Conservation (phyloP, 495 filamentous ascomycete species). For the Articulospora tetracladia region DNA sequence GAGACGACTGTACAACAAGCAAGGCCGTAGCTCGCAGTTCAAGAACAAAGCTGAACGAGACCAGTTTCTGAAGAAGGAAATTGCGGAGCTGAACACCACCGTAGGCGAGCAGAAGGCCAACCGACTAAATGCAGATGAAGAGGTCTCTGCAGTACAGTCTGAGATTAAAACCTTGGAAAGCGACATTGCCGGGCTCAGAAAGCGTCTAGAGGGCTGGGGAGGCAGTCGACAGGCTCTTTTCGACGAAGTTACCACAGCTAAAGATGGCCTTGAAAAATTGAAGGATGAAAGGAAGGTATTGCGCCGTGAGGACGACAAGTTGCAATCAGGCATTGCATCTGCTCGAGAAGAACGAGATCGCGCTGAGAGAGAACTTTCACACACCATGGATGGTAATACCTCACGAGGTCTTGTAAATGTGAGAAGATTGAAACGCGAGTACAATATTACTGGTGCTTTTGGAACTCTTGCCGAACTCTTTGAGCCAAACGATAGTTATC, state of each 20-base stretch:
- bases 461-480: slow-evolving; percentile 91
- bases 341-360: slow-evolving; percentile 68
- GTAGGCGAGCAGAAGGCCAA: slow-evolving; percentile 78
- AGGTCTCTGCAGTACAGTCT: slow-evolving; percentile 69
- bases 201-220: slow-evolving; percentile 73
- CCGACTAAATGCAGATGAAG: slow-evolving; percentile 75
- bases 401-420: slow-evolving; percentile 79
- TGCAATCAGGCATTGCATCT: slow-evolving; percentile 72
- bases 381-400: slow-evolving; percentile 86
- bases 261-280: slow-evolving; percentile 74
- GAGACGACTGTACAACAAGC: slow-evolving; percentile 87
- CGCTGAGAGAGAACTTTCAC: slow-evolving; percentile 70
- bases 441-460: slow-evolving; percentile 81
- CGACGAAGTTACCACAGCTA: slow-evolving; percentile 70
- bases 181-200: slow-evolving; percentile 64
- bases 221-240: slow-evolving; percentile 66
- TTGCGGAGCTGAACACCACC: slow-evolving; percentile 73
- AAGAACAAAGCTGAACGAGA: slow-evolving; percentile 86
- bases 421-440: slow-evolving; percentile 69
- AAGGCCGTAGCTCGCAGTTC: slow-evolving; percentile 86
- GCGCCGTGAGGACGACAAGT: slow-evolving; percentile 84
- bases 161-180: slow-evolving; percentile 69
- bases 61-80: slow-evolving; percentile 72
- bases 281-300: slow-evolving; percentile 88
- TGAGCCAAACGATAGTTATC: slow-evolving; percentile 78